Evolutionary conservation across 225 moss, liverwort and hornwort genomes (phyloP).

Genomic region (Polytrichum formosum): DNA sequence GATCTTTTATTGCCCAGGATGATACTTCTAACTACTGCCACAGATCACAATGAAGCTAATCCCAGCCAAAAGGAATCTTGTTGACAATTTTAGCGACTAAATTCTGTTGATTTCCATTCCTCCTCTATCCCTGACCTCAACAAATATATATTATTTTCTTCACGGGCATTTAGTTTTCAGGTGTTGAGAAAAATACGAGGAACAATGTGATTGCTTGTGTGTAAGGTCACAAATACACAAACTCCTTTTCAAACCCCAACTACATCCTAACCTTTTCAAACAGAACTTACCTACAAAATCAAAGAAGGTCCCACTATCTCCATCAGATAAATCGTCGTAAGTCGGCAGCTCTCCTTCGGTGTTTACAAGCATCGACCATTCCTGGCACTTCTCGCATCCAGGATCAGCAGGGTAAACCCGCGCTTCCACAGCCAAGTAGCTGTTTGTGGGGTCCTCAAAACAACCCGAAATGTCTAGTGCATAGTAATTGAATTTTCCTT

Average conservation of each 20-base stretch:
- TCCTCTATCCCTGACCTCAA: not conserved
- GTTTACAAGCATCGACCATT: constrained; percentile 42
- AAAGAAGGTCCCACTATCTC: constrained; percentile 1
- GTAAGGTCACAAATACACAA: no score
- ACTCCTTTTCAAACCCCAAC: no score
- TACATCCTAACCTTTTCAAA: no score
- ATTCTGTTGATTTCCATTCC: not conserved
- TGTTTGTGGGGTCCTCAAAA: constrained; percentile 15
- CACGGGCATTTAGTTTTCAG: not conserved
- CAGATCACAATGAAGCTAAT: no score
- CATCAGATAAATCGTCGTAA: constrained; percentile 4
- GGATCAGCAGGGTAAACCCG: constrained; percentile 18
- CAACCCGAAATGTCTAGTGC: constrained; percentile 31
- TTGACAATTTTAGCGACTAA: not conserved
- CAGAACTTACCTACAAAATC: constrained; percentile 26
- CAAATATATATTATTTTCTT: not conserved
- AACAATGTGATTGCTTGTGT: no score
- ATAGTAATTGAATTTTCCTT: constrained; percentile 23
- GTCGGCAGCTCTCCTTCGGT: constrained; percentile 23
- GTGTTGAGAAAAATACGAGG: no score
- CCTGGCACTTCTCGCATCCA: constrained; percentile 24
- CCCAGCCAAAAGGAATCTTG: no score
- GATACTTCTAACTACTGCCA: no score
- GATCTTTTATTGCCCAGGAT: no score
- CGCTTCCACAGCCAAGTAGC: constrained; percentile 34